Evolutionary conservation across 805 yeast genomes (phyloP), one percentile per base, ranked within the genome.

Genomic region (Yarrowia sp.): DNA sequence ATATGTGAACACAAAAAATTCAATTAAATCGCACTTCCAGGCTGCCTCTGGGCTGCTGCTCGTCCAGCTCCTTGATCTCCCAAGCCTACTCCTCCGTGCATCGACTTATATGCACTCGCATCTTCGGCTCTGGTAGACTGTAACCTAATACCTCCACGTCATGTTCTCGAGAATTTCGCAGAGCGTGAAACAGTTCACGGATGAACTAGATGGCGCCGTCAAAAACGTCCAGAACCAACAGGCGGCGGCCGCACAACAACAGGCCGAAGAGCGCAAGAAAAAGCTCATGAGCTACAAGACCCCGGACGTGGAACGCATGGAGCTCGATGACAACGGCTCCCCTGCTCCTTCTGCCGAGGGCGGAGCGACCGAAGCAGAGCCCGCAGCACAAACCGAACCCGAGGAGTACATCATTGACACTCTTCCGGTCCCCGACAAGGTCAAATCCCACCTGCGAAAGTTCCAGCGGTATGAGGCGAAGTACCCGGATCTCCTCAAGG

Each of bases 401-500:
- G 32, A 27, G 27, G 35, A 47, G 19, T 31, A 60, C 46, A 16
- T 19, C 60, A 31, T 44, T 25, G 62, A 59, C 31, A 47, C 46
- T 13, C 33, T 55, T 64, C 25, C 35, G n/a, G 51, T 32, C 7
- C 51, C 62, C 27, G 53, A 41, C 18, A 32, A 33, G 41, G 64
- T 90, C 16, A 80, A 81, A 63, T 74, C 84, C 6, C 87, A 86
- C 68, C 73, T 91, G 72, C 80, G 80, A 62, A 92, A 90, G 75
- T 89, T 88, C 69, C 83, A 80, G 62, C 91, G 90, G 71, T 93
- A 92, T 72, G 98, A 93, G 72, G 87, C 87, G 56, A 91, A 90
- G 72, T 93, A 94, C 70, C 99, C 99, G 0, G 76, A 84, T 42
- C 76, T 93, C 14, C 79, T 91, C 56, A 87, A 87, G 44, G 97